Conservation (phyloP, 1,284 basidiomycete species). For the Moesziomyces parantarcticus region DNA sequence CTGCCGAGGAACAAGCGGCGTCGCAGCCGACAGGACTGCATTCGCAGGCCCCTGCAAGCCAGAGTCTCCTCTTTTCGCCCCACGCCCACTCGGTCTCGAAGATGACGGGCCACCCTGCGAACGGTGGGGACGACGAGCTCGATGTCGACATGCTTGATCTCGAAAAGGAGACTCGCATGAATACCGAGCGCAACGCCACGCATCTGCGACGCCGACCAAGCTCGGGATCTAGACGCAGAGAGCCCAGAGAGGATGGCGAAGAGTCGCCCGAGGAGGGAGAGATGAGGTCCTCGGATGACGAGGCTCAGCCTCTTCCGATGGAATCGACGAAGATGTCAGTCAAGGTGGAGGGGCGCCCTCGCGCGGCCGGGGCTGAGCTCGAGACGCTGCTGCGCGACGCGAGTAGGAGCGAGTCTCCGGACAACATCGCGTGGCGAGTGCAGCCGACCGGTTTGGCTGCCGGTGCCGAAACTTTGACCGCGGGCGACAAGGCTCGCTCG, state of each 20-base stretch:
- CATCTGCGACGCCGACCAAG: background rate
- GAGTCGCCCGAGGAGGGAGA: slow-evolving; percentile 50
- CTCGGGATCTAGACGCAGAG: background rate
- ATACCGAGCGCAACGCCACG: slow-evolving; percentile 17
- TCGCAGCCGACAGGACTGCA: background rate
- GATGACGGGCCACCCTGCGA: background rate
- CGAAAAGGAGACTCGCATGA: slow-evolving; percentile 24
- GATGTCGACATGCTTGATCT: slow-evolving; percentile 9
- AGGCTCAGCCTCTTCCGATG: background rate
- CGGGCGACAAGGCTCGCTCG: background rate
- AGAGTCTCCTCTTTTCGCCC: slow-evolving; percentile 33
- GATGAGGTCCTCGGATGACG: slow-evolving; percentile 41
- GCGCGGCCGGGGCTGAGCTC: background rate
- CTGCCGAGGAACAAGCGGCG: slow-evolving; percentile 17
- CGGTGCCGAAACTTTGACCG: background rate
- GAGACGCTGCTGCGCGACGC: slow-evolving; percentile 4
- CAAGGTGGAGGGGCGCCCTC: background rate
- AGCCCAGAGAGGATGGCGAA: slow-evolving; percentile 14
- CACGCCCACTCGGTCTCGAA: slow-evolving; percentile 1
- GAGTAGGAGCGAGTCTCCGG: slow-evolving; percentile 31
- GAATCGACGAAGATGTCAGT: background rate
- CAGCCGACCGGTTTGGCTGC: background rate
- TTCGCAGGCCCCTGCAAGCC: slow-evolving; percentile 6
- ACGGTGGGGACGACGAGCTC: background rate
- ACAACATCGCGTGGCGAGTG: slow-evolving; percentile 33